Base-by-base conservation (phyloP, 345 rosid species). In the Sonneratia alba region DNA sequence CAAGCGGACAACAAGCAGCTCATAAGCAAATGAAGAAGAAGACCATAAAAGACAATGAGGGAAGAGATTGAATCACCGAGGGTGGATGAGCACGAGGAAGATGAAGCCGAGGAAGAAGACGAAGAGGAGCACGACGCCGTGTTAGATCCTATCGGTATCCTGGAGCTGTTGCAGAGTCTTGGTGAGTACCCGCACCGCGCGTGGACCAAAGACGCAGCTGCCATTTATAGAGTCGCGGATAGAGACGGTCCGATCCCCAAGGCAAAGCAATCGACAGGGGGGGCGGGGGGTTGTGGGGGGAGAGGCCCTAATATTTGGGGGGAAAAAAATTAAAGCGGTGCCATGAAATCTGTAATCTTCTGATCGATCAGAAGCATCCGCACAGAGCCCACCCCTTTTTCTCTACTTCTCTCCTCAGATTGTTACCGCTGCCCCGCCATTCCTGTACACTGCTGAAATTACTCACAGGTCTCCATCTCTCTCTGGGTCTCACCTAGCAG, bases 131-230 rank as follows among this genome's bases (percentile, higher is more conserved):
- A 48, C 63, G 81, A 80, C 45, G 84, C 74, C 21, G 85, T 74
- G 38, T 80, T 68, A 13, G 80, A 72, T 42, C 70, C 81, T 22
- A 70, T 13, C 3, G 77, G 66, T 27, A 70, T 81, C 75, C 76
- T 72, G 73, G 19, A 71, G 18, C 63, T 40, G 43, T 36, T 65
- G 55, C 72, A 45, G 18, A 82, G 73, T 61, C 81, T 75, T 0
- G 77, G 81, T 49, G 79, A 80, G 77, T 71, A 83, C n/a, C 75
- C 77, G 67, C 75, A 82, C 15, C 73, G 80, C 76, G 87, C 85
- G 71, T 76, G 90, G 40, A 84, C 21, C 43, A 83, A 65, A 73
- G 85, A 76, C 66, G 87, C 76, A 4, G 84, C 27, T 13, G 88
- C 86, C 88, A 86, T 87, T 10, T 62, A 40, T 70, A 56, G 22